Evolutionary conservation across 163 green algal genomes (phyloP).

Genomic region (Picocystis sp.): DNA sequence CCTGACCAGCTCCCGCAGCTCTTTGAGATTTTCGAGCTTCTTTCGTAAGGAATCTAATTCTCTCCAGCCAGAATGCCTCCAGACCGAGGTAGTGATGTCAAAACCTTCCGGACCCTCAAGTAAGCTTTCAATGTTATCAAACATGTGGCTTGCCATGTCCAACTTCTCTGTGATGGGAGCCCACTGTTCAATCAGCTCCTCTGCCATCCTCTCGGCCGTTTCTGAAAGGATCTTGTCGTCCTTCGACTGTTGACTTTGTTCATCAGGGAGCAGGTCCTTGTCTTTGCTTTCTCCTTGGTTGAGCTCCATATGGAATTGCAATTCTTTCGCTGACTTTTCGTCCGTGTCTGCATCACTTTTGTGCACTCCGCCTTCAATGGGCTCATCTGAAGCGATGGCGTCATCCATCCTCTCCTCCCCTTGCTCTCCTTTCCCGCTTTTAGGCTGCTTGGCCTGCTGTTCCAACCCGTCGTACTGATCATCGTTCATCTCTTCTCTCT

Average conservation of each 20-base stretch:
- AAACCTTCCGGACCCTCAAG: constrained; percentile 55
- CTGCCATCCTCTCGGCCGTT: constrained; percentile 12
- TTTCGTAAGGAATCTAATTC: constrained; percentile 50
- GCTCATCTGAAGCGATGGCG: too few species aligned
- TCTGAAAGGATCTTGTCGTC: constrained; percentile 4
- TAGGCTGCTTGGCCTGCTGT: too few species aligned
- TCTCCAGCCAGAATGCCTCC: constrained; percentile 61
- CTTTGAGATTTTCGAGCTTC: constrained; percentile 59
- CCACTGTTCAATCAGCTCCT: constrained; percentile 16
- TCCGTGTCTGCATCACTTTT: too few species aligned
- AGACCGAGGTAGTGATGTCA: constrained; percentile 36
- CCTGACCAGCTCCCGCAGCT: constrained; percentile 70
- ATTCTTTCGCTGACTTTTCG: too few species aligned
- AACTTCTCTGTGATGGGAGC: constrained; percentile 15
- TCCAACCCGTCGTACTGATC: too few species aligned
- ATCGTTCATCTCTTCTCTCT: too few species aligned
- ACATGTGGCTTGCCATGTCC: constrained; percentile 5
- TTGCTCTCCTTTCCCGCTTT: too few species aligned
- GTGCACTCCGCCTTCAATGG: too few species aligned
- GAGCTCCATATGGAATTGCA: too few species aligned
- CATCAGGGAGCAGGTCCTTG: too few species aligned
- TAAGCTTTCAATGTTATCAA: constrained; percentile 29
- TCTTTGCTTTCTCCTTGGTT: too few species aligned
- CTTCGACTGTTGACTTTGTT: not conserved
- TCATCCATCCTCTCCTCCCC: too few species aligned